Percentiles rank a stretch among this genome's conserved stretches.
These are phyloP conservation scores for Botrytis squamosa DNA, from an alignment of 2,329 filamentous ascomycete genomes.

Conservation along the genomic window DNA sequence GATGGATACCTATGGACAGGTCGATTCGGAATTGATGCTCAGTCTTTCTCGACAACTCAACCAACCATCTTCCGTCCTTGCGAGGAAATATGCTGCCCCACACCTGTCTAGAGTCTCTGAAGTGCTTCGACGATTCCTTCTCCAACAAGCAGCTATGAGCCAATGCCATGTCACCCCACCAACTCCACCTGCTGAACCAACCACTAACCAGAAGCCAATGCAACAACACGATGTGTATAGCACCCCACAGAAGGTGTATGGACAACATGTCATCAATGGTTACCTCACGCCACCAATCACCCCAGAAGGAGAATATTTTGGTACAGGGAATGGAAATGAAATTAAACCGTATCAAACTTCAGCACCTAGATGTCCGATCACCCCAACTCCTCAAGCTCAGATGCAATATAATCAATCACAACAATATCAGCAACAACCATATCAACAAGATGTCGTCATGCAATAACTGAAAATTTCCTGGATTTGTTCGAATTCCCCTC, in stretches of 20 bases:
- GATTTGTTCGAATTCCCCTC: conserved; percentile 5
- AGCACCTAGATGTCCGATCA: conserved; percentile 55
- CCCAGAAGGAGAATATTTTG: conserved; percentile 64
- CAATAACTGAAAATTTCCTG: conserved; percentile 27
- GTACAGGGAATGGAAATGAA: conserved; percentile 30
- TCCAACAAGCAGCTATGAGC: conserved; percentile 56
- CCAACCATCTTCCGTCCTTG: conserved; percentile 65
- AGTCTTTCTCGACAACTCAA: conserved; percentile 55
- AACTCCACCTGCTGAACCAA: conserved; percentile 56
- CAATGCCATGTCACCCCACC: conserved; percentile 58
- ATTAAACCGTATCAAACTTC: conserved; percentile 33
- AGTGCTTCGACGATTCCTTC: conserved; percentile 65
- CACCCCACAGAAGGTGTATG: conserved; percentile 76
- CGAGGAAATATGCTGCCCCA: conserved; percentile 66
- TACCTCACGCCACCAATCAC: conserved; percentile 86
- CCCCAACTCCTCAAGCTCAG: conserved; percentile 55
- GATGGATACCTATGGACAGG: conserved; percentile 66
- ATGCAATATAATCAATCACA: conserved; percentile 44
- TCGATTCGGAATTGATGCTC: conserved; percentile 65
- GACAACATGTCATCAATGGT: conserved; percentile 62
- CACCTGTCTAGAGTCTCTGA: conserved; percentile 64
- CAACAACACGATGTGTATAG: conserved; percentile 55
- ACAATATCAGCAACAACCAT: conserved; percentile 44
- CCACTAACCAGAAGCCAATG: conserved; percentile 46
- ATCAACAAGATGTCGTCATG: conserved; percentile 44